Evolutionary conservation across 352 stramenopile species (phyloP).

Genomic region (Globisporangium megalacanthum): DNA sequence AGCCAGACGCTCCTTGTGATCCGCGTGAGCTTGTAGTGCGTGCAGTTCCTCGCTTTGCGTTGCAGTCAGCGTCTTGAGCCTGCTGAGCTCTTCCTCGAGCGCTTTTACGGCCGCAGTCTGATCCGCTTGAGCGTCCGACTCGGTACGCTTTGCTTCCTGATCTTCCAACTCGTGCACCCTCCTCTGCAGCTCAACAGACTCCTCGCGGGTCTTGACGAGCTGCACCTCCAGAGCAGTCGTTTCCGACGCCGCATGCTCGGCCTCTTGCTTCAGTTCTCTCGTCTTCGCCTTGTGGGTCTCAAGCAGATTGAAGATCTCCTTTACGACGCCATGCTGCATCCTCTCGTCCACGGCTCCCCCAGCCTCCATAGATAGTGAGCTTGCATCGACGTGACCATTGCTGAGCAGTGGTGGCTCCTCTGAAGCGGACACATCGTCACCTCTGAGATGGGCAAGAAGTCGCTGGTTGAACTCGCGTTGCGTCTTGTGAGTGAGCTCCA

Average conservation of each 20-base stretch:
- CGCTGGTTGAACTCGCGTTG: slow-evolving; percentile 2
- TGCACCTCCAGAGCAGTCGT: too few relatives aligned
- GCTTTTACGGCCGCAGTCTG: background rate
- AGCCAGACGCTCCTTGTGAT: background rate
- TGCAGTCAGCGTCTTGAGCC: background rate
- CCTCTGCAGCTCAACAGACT: too few relatives aligned
- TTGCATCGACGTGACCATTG: background rate
- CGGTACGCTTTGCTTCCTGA: too few relatives aligned
- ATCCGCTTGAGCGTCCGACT: too few relatives aligned
- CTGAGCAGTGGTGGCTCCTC: background rate
- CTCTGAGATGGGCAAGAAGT: background rate
- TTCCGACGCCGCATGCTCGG: too few relatives aligned
- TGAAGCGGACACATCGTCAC: too few relatives aligned
- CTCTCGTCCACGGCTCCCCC: background rate
- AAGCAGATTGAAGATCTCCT: background rate
- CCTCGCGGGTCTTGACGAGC: too few relatives aligned
- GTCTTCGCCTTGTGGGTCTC: background rate
- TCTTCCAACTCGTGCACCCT: too few relatives aligned
- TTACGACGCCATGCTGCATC: background rate
- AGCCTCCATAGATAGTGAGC: background rate
- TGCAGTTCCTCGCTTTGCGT: slow-evolving; percentile 7
- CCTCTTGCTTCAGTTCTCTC: background rate
- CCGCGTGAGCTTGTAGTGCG: slow-evolving; percentile 1
- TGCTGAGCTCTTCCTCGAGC: too few relatives aligned
- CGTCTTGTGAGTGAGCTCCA: background rate